phyloP scores from a whole-genome alignment of 495 filamentous ascomycete genomes.

The Bombardia bombarda region DNA sequence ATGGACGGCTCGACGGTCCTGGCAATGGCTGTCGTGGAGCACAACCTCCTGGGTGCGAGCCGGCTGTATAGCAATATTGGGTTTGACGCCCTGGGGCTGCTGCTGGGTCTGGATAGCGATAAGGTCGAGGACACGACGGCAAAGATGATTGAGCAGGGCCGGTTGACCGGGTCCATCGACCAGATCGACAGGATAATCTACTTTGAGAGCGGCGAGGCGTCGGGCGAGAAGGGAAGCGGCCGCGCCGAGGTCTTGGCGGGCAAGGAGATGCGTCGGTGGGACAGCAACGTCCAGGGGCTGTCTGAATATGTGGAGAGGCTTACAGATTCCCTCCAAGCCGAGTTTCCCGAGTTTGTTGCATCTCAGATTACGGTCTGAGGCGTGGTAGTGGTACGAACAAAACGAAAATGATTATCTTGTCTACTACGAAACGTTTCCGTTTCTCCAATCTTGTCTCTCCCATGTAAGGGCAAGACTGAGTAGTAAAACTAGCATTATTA shows the following conservation, averaged over 20 bases:
- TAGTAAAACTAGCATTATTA: too few species aligned
- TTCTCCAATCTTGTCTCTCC: too few species aligned
- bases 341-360: slow-evolving; percentile 50
- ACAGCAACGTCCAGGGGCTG: slow-evolving; percentile 74
- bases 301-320: slow-evolving; percentile 86
- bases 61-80: slow-evolving; percentile 85
- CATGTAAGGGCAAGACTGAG: too few species aligned
- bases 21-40: slow-evolving; percentile 90
- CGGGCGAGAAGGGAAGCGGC: slow-evolving; percentile 52
- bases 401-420: background rate
- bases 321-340: slow-evolving; percentile 61
- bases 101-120: slow-evolving; percentile 71
- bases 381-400: background rate
- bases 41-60: slow-evolving; percentile 83
- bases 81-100: slow-evolving; percentile 63
- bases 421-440: background rate
- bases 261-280: slow-evolving; percentile 75
- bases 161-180: slow-evolving; percentile 81
- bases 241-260: slow-evolving; percentile 51
- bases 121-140: slow-evolving; percentile 89
- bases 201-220: slow-evolving; percentile 68
- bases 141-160: slow-evolving; percentile 89
- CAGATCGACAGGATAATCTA: slow-evolving; percentile 85
- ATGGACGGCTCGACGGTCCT: slow-evolving; percentile 87
- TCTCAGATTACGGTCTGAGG: slow-evolving; percentile 9